These are phyloP conservation scores for Sphagnum fallax DNA, from an alignment of 228 moss, liverwort and hornwort species.

Conservation along the genomic window DNA sequence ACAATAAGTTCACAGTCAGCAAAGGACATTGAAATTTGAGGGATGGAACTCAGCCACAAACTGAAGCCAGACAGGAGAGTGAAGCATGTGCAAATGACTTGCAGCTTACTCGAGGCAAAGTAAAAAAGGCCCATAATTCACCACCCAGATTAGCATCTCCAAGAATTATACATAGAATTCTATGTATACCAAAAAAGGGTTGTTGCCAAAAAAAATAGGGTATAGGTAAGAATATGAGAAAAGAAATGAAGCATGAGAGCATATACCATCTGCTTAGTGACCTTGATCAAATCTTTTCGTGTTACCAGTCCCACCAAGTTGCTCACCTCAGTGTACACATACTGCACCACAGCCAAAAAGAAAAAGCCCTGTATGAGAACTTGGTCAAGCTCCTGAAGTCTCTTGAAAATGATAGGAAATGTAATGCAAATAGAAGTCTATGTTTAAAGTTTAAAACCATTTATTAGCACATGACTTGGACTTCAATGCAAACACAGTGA, in stretches of 20 bases:
- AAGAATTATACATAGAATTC: background rate
- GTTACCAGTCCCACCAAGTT: constrained; percentile 99
- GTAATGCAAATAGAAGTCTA: background rate
- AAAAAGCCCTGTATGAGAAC: constrained; percentile 63
- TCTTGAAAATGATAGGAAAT: background rate
- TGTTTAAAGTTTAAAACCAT: no score
- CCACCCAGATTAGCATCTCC: background rate
- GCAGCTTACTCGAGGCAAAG: background rate
- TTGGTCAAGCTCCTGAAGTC: constrained; percentile 19
- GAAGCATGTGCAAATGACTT: background rate
- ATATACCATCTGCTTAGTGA: constrained; percentile 95
- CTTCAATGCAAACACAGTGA: background rate
- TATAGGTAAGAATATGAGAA: constrained; percentile 13
- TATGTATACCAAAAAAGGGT: no score
- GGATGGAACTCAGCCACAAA: background rate
- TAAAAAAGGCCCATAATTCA: background rate
- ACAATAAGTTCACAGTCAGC: no score
- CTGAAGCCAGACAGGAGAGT: constrained; percentile 5
- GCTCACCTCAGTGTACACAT: constrained; percentile 99
- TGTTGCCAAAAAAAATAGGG: constrained; percentile 25
- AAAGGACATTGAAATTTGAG: no score
- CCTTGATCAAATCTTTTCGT: constrained; percentile 94
- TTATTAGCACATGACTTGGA: background rate
- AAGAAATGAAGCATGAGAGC: constrained; percentile 20
- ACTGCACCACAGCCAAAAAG: constrained; percentile 92